These are phyloP conservation scores for Pseudotsuga menziesii DNA, from an alignment of 75 land plant species.

Conservation along the genomic window DNA sequence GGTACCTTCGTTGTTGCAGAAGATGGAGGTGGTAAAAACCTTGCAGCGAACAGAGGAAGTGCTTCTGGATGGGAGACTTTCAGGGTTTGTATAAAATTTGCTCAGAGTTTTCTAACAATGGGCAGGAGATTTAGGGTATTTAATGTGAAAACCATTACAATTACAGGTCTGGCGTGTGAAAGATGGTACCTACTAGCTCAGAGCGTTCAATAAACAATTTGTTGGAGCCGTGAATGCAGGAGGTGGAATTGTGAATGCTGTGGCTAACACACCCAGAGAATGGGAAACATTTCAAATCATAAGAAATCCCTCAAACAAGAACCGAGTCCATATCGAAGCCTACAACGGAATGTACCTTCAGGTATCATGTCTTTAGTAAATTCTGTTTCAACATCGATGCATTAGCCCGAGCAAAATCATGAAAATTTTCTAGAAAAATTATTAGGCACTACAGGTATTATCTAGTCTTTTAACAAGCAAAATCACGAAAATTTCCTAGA, in stretches of 20 bases:
- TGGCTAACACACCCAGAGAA: slow-evolving; percentile 13
- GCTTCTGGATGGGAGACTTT: slow-evolving; percentile 84
- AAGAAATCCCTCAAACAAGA: slow-evolving; percentile 17
- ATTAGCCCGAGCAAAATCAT: background rate
- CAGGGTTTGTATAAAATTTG: slow-evolving; percentile 26
- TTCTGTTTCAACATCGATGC: background rate
- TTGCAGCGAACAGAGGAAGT: slow-evolving; percentile 46
- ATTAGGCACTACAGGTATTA: no score
- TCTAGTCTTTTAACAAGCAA: no score
- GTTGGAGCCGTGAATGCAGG: slow-evolving; percentile 24
- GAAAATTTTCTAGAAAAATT: background rate
- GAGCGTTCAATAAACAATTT: slow-evolving; percentile 60
- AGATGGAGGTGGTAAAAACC: slow-evolving; percentile 57
- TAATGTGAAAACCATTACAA: background rate
- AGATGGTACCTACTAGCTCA: slow-evolving; percentile 32
- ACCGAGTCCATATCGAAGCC: slow-evolving; percentile 26
- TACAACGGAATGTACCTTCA: slow-evolving; percentile 34
- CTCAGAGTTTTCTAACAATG: background rate
- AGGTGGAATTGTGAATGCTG: slow-evolving; percentile 25
- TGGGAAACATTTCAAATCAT: slow-evolving; percentile 32
- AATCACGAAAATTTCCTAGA: background rate
- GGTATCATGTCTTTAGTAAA: slow-evolving; percentile 4
- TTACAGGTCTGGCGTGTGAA: slow-evolving; percentile 61
- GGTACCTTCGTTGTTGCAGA: slow-evolving; percentile 55
- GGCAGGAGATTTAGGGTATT: background rate